These are phyloP conservation scores for Fusarium luffae DNA, from an alignment of 2,329 filamentous ascomycete genomes.

Conservation along the genomic window DNA sequence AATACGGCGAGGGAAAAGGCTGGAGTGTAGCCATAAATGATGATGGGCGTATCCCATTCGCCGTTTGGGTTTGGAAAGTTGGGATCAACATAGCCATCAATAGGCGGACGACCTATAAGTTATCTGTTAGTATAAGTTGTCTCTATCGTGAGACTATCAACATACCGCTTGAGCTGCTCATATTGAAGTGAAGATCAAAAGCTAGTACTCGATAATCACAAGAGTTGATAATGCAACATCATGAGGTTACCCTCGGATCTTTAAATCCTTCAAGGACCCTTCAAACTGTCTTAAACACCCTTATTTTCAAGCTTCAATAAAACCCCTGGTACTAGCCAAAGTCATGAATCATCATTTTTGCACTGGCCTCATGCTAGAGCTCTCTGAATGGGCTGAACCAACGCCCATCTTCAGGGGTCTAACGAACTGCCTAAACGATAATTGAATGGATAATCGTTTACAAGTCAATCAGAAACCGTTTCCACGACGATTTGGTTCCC, in stretches of 20 bases:
- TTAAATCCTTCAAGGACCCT: slow-evolving; percentile 15
- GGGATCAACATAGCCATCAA: slow-evolving; percentile 60
- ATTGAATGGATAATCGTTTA: slow-evolving; percentile 13
- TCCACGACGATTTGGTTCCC: slow-evolving; percentile 32
- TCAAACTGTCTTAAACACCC: background rate
- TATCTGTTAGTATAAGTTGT: background rate
- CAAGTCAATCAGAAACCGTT: background rate
- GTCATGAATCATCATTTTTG: slow-evolving; percentile 42
- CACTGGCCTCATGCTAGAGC: background rate
- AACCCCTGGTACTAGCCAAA: slow-evolving; percentile 8
- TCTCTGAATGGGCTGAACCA: background rate
- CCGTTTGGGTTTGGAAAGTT: slow-evolving; percentile 62
- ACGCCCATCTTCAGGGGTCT: background rate
- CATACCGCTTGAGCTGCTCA: slow-evolving; percentile 31
- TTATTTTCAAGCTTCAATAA: slow-evolving; percentile 27
- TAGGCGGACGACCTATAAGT: slow-evolving; percentile 11
- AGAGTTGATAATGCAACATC: background rate
- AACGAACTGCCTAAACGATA: background rate
- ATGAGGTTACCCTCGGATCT: background rate
- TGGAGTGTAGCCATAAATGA: slow-evolving; percentile 63
- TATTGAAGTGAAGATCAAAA: slow-evolving; percentile 20
- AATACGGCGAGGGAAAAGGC: slow-evolving; percentile 57
- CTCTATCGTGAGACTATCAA: background rate
- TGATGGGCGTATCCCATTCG: slow-evolving; percentile 58
- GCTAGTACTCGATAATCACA: slow-evolving; percentile 28